phyloP scores from a whole-genome alignment of 2,329 filamentous ascomycete genomes.

The Talaromyces sp. region DNA sequence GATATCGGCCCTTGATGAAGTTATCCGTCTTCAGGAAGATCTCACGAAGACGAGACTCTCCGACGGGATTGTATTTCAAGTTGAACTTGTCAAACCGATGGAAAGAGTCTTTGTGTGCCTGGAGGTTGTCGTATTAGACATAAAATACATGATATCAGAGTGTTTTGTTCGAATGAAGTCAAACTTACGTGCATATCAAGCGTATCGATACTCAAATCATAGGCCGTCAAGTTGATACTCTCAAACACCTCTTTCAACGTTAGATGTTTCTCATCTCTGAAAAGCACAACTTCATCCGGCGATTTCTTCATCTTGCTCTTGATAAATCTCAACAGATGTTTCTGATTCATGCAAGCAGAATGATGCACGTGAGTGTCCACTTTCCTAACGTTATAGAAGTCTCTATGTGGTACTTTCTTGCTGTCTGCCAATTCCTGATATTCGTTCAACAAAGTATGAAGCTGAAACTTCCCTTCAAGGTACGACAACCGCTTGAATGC shows the following conservation, averaged over 20 bases:
- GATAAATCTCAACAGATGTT: slow-evolving; percentile 95
- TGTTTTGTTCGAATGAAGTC: not conserved
- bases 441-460: slow-evolving; percentile 89
- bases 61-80: slow-evolving; percentile 95
- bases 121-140: not conserved
- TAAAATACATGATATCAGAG: not conserved
- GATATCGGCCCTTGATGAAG: slow-evolving; percentile 88
- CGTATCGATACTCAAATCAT: slow-evolving; percentile 96
- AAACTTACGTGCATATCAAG: slow-evolving; percentile 89
- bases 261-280: slow-evolving; percentile 83
- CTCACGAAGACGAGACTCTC: slow-evolving; percentile 90
- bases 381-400: slow-evolving; percentile 98
- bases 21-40: slow-evolving; percentile 99
- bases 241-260: slow-evolving; percentile 92
- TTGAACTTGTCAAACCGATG: slow-evolving; percentile 99
- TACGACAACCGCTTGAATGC: slow-evolving; percentile 93
- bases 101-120: slow-evolving; percentile 96
- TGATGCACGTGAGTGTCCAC: slow-evolving; percentile 99
- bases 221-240: slow-evolving; percentile 94
- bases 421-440: slow-evolving; percentile 98
- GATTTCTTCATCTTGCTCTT: slow-evolving; percentile 99
- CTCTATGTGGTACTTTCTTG: slow-evolving; percentile 93
- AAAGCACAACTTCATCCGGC: slow-evolving; percentile 88
- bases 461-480: slow-evolving; percentile 92
- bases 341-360: slow-evolving; percentile 99